Evolutionary conservation across 2,329 filamentous ascomycete genomes (phyloP), one percentile per base, ranked within the genome.

Genomic region (Lachnellula subtilissima): DNA sequence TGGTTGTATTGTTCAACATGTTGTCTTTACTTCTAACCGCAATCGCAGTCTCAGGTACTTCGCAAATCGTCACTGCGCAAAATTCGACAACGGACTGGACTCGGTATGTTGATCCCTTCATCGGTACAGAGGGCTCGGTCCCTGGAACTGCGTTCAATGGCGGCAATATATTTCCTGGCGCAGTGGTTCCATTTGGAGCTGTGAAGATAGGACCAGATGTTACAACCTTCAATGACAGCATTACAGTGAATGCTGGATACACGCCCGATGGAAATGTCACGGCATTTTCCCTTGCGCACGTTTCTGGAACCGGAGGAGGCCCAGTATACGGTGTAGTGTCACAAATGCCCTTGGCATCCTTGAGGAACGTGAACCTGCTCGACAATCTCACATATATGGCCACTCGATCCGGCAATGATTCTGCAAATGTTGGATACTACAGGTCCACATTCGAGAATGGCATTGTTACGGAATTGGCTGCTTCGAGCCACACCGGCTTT

Each of bases 271-370:
- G 77, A 2, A 72, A 75, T 15, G 75, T 80, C 50, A 78, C 76
- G 0, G 78, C 72, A 2, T 76, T 80, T 60, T 77, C 75, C 22
- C 75, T 81, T 75, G 75, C 81, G 69, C 79, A 82, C 55, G 79
- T 80, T 58, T 76, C 74, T 52, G 80, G 80, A 0, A 85, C 80
- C 0, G 82, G 82, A 14, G 82, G 82, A 1, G 76, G 76, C 9
- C 79, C 82, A 0, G 84, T 82, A 55, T 85, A 84, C 55, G 82
- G 81, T 0, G 72, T 83, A 4, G 74, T 80, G 37, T 71, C 76
- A 0, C 78, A 79, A 57, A 72, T 80, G 66, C 78, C 76, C 0
- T 66, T 80, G 8, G 70, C 68, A 2, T 69, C 60, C 1, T 58
- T 78, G 17, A n/a, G 15, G 1, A 4, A 35, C 1, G 68, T 79